Evolutionary conservation across 345 rosid species (phyloP), one percentile per base, ranked within the genome.

Genomic region (Eucalyptus camaldulensis): DNA sequence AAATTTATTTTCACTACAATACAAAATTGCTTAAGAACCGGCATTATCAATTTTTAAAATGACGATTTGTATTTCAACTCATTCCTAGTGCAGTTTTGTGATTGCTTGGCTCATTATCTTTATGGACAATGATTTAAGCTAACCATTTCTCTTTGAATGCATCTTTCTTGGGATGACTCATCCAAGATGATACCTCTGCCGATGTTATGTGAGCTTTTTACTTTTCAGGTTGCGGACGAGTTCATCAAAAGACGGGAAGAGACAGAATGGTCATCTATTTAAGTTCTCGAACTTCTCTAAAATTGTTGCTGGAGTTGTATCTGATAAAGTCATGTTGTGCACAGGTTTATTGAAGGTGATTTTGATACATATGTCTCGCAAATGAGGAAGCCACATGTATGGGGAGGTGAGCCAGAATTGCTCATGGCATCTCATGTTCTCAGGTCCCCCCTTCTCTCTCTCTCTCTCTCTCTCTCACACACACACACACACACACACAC

Each of bases 391-490:
- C 97, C 98, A 33, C 97, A 96, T 60, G 95, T 96, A 54, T 98
- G 99, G 99, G 99, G 99, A 80, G 99, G 99, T 89, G 99, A 98
- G 91, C 99, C 99, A 40, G 99, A 98, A 91, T 93, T 98, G 93
- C 93, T 98, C 93, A 96, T 98, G 96, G 97, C 99, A 88, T 98
- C 99, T 21, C 98, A 95, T 90, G 99, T 98, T 90, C 99, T 97
- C 85, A 91, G 88, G 99, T 98, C 91, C 91, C 88, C 53, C 37
- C 12, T 85, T 69, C 49, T 88, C 88, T 85, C 87, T 88, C 85
- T 87, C 58, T 86, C 44, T 37, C 49, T 11, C n/a, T 25, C 9
- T 8, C 53, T 7, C 37, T 4, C 40, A 4, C 43, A 40, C 43
- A 43, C 43, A 43, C 50, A 13, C 50, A 6, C 58, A 8, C 58